phyloP scores from a whole-genome alignment of 2,329 filamentous ascomycete species.

The Phaeosphaeria sp. region DNA sequence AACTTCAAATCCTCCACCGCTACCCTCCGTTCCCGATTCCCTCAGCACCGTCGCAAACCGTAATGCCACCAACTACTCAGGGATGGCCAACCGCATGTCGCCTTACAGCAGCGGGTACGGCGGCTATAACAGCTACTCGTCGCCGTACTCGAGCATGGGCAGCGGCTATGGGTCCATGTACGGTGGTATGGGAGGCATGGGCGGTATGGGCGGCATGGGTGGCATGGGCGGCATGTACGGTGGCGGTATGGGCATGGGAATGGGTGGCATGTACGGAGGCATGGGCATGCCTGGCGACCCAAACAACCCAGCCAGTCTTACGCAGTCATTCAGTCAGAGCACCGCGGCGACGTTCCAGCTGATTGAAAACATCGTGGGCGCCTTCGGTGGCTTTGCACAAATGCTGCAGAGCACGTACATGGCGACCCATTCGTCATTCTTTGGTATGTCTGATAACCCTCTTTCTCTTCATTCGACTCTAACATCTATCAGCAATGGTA shows the following conservation, averaged over 20 bases:
- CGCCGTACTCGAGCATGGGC: constrained; percentile 62
- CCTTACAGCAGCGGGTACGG: constrained; percentile 57
- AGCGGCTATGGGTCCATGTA: constrained; percentile 15
- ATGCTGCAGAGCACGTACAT: constrained; percentile 99
- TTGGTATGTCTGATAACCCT: constrained; percentile 67
- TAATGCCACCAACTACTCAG: constrained; percentile 83
- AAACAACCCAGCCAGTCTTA: constrained; percentile 91
- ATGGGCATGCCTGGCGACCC: constrained; percentile 62
- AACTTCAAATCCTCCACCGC: constrained; percentile 63
- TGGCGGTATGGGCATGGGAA: constrained; percentile 47
- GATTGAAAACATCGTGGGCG: constrained; percentile 94
- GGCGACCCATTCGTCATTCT: constrained; percentile 98
- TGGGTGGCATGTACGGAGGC: constrained; percentile 58
- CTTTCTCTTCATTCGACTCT: constrained; percentile 9
- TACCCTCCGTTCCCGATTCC: constrained; percentile 82
- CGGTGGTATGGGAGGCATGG: constrained; percentile 50
- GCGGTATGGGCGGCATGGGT: constrained; percentile 55
- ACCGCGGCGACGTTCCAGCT: constrained; percentile 98
- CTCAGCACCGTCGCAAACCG: constrained; percentile 83
- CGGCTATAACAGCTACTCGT: constrained; percentile 61
- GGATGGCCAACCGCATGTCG: constrained; percentile 62
- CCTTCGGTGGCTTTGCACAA: constrained; percentile 96
- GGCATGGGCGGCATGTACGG: constrained; percentile 49
- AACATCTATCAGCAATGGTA: constrained; percentile 75
- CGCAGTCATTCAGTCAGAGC: constrained; percentile 92